Evolutionary conservation across 2,329 filamentous ascomycete genomes (phyloP).

Genomic region (Sordariomycetes sp.): DNA sequence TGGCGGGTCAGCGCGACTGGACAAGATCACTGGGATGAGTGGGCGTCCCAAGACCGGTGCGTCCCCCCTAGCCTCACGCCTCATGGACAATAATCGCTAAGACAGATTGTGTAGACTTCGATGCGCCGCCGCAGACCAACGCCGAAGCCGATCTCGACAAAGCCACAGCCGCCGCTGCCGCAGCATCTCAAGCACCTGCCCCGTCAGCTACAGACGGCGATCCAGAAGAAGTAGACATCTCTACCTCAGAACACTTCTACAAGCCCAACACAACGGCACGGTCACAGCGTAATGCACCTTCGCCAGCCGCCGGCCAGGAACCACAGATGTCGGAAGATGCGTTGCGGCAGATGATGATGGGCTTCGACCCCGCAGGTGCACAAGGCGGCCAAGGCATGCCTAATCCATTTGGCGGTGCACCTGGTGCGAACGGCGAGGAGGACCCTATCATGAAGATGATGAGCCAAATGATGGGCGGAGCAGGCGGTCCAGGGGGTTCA

Average conservation of each 20-base stretch:
- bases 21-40: constrained; percentile 66
- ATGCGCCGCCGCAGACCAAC: not conserved
- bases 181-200: constrained; percentile 12
- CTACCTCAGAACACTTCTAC: constrained; percentile 65
- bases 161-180: constrained; percentile 19
- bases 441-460: constrained; percentile 55
- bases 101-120: constrained; percentile 2
- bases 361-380: constrained; percentile 31
- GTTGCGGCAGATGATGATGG: constrained; percentile 56
- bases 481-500: constrained; percentile 18
- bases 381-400: not conserved
- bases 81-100: not conserved
- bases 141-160: constrained; percentile 12
- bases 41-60: constrained; percentile 24
- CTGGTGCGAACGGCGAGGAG: constrained; percentile 16
- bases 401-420: constrained; percentile 9
- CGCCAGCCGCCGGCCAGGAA: constrained; percentile 17
- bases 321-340: constrained; percentile 44
- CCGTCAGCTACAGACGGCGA: constrained; percentile 40
- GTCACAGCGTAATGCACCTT: constrained; percentile 21
- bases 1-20: constrained; percentile 59
- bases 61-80: too few relatives aligned
- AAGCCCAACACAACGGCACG: constrained; percentile 32
- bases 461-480: constrained; percentile 55
- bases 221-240: constrained; percentile 72